Evolutionary conservation across 2,329 filamentous ascomycete species (phyloP), one percentile per base, ranked within the genome.

Genomic region (Cryphonectria nitschkei): DNA sequence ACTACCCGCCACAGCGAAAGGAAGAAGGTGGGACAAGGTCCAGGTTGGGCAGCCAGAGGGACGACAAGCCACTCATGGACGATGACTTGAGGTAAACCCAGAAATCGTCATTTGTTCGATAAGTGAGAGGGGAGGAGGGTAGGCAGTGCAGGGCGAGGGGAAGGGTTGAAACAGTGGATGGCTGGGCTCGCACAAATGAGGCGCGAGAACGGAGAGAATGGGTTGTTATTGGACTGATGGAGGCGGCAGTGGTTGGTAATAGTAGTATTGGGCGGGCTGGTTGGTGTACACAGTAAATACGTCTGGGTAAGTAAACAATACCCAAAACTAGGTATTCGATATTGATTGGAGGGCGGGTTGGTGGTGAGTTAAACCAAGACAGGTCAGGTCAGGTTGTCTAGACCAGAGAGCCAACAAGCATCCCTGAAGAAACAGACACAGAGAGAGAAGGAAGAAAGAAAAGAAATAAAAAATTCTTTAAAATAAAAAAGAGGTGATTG

Each of bases 1-100:
- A 29, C 22, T 41, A 26, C n/a, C 34, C 8, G 14, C 41, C n/a
- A 46, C 26, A 19, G 37, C 60, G 8, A 62, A 62, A n/a, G 34
- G 14, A 66, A 7, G 52, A 50, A n/a, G 68, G 16, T 34, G 37
- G 43, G 67, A 39, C 7, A 3, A 64, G n/a, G 32, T 26, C 14
- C 22, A 56, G n/a, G 32, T 26, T 29, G 54, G n/a, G 37, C 60
- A 54, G 16, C 39, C 11, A 46, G 41, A 14, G 37, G 14, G 60
- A 54, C 32, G 52, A 61, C 19, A 34, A 56, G 60, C 68, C 71
- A 68, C 65, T 66, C 65, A 68, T 58, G 71, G 68, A 64, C 65
- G 8, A 32, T 61, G 29, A 60, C 46, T 50, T n/a, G 7, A 58
- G 41, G 29, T 66, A 58, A 65, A 46, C 65, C 39, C 52, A 26